phyloP scores from a whole-genome alignment of 106 monocot species.

The Apostasia shenzhenica region DNA sequence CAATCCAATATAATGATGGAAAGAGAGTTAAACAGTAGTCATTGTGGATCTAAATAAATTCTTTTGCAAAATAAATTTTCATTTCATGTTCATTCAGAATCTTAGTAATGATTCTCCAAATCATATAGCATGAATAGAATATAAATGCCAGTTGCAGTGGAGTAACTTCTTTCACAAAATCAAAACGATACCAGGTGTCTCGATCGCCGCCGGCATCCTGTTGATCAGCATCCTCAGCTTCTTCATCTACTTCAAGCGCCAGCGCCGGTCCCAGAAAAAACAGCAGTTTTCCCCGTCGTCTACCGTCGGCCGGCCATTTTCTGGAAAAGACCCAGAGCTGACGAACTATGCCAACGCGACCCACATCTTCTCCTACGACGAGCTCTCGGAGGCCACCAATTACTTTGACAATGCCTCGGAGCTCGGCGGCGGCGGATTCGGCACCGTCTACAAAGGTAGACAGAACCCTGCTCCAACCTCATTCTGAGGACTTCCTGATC shows the following conservation, averaged over 20 bases:
- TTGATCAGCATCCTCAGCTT: not conserved
- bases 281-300: not conserved
- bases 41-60: not conserved
- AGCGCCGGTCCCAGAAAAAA: no score
- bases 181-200: not conserved
- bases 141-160: no score
- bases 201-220: not conserved
- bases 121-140: not conserved
- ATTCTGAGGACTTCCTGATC: no score
- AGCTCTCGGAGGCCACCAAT: constrained; percentile 28
- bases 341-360: constrained; percentile 1
- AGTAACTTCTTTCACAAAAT: no score
- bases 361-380: constrained; percentile 28
- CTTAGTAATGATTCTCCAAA: not conserved
- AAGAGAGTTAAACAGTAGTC: not conserved
- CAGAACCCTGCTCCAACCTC: not conserved
- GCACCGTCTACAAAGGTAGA: constrained; percentile 36
- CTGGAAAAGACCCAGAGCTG: constrained; percentile 7
- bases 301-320: not conserved
- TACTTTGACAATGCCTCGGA: constrained; percentile 19
- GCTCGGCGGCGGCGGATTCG: constrained; percentile 28
- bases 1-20: not conserved
- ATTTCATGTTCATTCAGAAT: no score
- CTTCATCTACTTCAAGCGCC: not conserved
- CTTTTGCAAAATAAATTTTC: no score